These are phyloP conservation scores for carrot (Daucus carota) DNA, from an alignment of 129 eudicot species.

Conservation along the genomic window DNA sequence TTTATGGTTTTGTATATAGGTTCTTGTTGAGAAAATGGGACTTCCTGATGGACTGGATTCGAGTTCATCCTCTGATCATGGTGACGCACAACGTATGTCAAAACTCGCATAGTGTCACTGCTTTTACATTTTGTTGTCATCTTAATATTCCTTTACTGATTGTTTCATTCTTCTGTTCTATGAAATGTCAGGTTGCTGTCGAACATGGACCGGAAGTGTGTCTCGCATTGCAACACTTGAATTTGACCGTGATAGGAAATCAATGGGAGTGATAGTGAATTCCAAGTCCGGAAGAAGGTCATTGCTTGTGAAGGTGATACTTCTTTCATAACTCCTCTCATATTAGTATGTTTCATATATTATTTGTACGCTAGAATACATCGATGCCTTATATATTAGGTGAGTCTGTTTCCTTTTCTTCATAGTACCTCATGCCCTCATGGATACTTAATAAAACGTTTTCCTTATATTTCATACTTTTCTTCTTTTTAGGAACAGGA, in stretches of 20 bases:
- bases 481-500: no score
- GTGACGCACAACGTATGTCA: slow-evolving; percentile 36
- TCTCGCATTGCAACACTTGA: slow-evolving; percentile 74
- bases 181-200: slow-evolving; percentile 38
- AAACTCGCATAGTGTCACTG: background rate
- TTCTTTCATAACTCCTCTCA: background rate
- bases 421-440: background rate
- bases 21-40: slow-evolving; percentile 94
- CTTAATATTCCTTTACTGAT: background rate
- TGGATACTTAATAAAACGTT: no score
- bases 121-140: slow-evolving; percentile 2
- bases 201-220: slow-evolving; percentile 36
- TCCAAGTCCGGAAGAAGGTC: slow-evolving; percentile 52
- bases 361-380: background rate
- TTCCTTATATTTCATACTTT: no score
- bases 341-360: background rate
- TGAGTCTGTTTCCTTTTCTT: background rate
- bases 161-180: background rate
- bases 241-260: slow-evolving; percentile 89
- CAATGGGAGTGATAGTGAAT: slow-evolving; percentile 72
- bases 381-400: background rate
- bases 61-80: slow-evolving; percentile 25
- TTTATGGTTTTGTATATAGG: slow-evolving; percentile 24
- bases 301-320: slow-evolving; percentile 70
- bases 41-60: slow-evolving; percentile 46